Evolutionary conservation across 495 filamentous ascomycete species (phyloP).

Genomic region (Cladorrhinum samala): DNA sequence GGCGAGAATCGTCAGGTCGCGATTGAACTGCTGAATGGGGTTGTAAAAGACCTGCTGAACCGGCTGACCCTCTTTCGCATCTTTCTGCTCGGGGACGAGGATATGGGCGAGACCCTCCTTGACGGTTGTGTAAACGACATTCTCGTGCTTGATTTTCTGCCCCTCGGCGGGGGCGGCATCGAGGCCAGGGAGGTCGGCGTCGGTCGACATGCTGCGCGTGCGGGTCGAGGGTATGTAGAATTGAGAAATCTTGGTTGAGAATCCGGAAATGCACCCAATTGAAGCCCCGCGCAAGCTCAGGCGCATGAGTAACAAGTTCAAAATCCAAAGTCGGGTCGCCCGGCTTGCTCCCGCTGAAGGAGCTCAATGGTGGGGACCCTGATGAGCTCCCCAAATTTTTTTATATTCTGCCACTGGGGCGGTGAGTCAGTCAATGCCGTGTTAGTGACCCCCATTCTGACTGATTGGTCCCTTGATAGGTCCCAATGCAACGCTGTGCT

Average conservation of each 20-base stretch:
- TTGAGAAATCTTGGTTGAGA: not conserved
- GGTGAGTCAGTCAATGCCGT: not conserved
- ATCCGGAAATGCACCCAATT: conserved; percentile 6
- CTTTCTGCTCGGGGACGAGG: conserved; percentile 33
- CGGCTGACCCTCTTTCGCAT: conserved; percentile 30
- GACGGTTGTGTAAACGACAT: conserved; percentile 36
- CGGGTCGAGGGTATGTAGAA: not conserved
- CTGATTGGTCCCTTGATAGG: no score
- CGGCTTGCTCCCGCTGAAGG: not conserved
- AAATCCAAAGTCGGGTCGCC: not conserved
- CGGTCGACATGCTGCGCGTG: conserved; percentile 21
- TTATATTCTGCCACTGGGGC: not conserved
- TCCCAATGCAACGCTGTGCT: no score
- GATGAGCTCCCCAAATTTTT: not conserved
- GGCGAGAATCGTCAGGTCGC: conserved; percentile 86
- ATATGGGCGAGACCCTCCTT: conserved; percentile 44
- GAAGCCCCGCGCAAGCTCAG: conserved; percentile 5
- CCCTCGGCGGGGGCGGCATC: conserved; percentile 24
- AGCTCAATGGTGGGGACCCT: conserved; percentile 9
- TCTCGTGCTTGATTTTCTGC: conserved; percentile 31
- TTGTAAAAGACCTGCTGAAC: conserved; percentile 93
- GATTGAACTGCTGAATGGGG: conserved; percentile 97
- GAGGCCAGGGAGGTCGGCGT: conserved; percentile 13
- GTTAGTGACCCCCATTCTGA: not conserved
- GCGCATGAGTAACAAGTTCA: conserved; percentile 7